phyloP scores from a whole-genome alignment of 164 flowering plant genomes.

The Piper longum region DNA sequence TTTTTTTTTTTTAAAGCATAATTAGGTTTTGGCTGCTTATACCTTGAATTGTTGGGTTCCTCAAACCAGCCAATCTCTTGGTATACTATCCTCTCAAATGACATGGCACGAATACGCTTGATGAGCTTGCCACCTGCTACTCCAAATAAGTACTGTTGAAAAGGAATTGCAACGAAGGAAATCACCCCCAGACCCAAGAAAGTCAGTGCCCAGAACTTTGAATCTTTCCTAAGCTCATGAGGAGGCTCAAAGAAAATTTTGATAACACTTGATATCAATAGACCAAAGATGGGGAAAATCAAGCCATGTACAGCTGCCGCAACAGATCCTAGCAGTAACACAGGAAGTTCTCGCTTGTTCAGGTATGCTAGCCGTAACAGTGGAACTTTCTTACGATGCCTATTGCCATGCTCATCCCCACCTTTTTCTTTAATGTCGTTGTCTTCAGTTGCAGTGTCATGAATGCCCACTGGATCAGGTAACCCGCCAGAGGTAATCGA shows the following conservation, averaged over 20 bases:
- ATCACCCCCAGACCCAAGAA: constrained; percentile 22
- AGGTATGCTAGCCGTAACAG: constrained; percentile 31
- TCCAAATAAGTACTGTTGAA: constrained; percentile 46
- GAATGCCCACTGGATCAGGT: constrained; percentile 13
- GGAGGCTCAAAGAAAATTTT: constrained; percentile 40
- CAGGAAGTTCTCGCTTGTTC: constrained; percentile 50
- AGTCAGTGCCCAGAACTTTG: constrained; percentile 36
- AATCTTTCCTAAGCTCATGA: constrained; percentile 23
- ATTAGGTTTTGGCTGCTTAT: neutral
- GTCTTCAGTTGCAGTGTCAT: constrained; percentile 9
- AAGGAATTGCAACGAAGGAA: constrained; percentile 17
- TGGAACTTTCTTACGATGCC: constrained; percentile 15
- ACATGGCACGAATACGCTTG: constrained; percentile 37
- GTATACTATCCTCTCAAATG: constrained; percentile 44
- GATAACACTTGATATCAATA: constrained; percentile 35
- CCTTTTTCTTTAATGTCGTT: constrained; percentile 1
- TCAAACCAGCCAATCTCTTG: constrained; percentile 72
- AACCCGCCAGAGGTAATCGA: constrained; percentile 11
- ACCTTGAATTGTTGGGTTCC: constrained; percentile 55
- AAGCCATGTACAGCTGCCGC: constrained; percentile 40
- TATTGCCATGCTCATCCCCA: constrained; percentile 3
- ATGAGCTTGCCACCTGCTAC: constrained; percentile 56
- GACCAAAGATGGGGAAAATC: constrained; percentile 42
- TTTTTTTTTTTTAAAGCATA: too few species aligned
- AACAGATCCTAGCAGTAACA: constrained; percentile 32